Evolutionary conservation across 164 flowering plant species (phyloP).

Genomic region (Kalanchoe fedtschenkoi): DNA sequence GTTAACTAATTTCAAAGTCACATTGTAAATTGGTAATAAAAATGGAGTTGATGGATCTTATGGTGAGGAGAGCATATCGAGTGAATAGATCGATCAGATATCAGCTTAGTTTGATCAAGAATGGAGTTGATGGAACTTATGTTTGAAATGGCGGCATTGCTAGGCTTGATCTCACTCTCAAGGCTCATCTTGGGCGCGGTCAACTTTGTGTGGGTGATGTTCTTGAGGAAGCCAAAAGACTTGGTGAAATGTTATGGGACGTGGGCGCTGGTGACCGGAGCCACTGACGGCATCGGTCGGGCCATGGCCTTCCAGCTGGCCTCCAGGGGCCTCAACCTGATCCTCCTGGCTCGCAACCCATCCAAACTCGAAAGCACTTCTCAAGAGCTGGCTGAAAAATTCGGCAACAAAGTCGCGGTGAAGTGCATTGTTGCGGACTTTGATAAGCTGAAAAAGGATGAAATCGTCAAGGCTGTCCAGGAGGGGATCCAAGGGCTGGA

Average conservation of each 20-base stretch:
- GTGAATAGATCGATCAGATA: too few species aligned
- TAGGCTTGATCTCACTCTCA: constrained; percentile 10
- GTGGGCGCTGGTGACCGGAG: constrained; percentile 8
- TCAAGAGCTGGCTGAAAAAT: neutral
- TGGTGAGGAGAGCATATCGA: too few species aligned
- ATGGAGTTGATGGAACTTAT: neutral
- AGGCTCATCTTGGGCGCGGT: constrained; percentile 20
- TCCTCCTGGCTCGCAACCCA: constrained; percentile 6
- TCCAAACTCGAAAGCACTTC: neutral
- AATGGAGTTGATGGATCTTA: too few species aligned
- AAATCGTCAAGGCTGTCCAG: constrained; percentile 33
- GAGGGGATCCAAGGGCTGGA: constrained; percentile 64
- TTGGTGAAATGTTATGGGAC: constrained; percentile 28
- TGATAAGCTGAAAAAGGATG: constrained; percentile 56
- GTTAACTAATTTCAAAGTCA: too few species aligned
- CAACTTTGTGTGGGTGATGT: constrained; percentile 54
- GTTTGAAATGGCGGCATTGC: neutral
- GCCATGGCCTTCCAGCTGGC: neutral
- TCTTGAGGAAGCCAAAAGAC: constrained; percentile 73
- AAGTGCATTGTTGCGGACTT: constrained; percentile 72
- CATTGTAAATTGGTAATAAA: too few species aligned
- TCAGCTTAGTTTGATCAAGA: too few species aligned
- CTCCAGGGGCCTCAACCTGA: neutral
- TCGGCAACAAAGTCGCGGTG: constrained; percentile 15
- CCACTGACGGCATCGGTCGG: constrained; percentile 1